Evolutionary conservation across 2,329 filamentous ascomycete species (phyloP).

Genomic region (Mycogone perniciosa): DNA sequence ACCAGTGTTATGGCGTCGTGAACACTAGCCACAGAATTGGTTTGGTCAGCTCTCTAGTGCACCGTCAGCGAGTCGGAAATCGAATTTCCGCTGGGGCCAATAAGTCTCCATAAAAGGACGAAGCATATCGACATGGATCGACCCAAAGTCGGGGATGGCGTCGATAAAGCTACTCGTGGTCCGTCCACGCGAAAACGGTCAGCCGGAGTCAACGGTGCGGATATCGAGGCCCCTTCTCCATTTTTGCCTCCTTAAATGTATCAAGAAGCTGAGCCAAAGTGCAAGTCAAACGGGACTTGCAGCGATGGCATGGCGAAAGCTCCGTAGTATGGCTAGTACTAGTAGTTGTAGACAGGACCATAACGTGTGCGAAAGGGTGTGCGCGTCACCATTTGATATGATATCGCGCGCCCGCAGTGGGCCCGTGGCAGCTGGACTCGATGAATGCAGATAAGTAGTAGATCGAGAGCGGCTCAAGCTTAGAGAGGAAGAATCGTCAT

Average conservation of each 20-base stretch:
- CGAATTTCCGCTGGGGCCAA: no score
- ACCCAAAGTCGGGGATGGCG: conserved; percentile 9
- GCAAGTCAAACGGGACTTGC: no score
- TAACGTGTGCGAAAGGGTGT: no score
- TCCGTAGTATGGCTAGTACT: not conserved
- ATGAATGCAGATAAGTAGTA: no score
- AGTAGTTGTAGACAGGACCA: not conserved
- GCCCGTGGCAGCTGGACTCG: no score
- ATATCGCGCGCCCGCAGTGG: no score
- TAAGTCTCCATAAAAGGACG: conserved; percentile 2
- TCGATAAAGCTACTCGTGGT: conserved; percentile 9
- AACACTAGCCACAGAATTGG: not conserved
- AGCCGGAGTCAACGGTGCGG: conserved; percentile 9
- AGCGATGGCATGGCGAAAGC: not conserved
- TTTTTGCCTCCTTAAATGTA: not conserved
- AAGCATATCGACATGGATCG: conserved; percentile 11
- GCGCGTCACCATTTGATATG: no score
- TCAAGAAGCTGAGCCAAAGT: not conserved
- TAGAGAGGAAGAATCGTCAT: no score
- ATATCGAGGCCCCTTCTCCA: conserved; percentile 1
- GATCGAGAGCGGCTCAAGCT: no score
- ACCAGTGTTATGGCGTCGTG: not conserved
- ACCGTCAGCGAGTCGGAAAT: no score
- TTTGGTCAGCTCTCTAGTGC: not conserved
- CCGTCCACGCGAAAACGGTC: conserved; percentile 4